Percentiles rank a stretch among this genome's conserved stretches.
Conservation (phyloP, 1,139 yeast species). For the Arxiozyma heterogenica region DNA sequence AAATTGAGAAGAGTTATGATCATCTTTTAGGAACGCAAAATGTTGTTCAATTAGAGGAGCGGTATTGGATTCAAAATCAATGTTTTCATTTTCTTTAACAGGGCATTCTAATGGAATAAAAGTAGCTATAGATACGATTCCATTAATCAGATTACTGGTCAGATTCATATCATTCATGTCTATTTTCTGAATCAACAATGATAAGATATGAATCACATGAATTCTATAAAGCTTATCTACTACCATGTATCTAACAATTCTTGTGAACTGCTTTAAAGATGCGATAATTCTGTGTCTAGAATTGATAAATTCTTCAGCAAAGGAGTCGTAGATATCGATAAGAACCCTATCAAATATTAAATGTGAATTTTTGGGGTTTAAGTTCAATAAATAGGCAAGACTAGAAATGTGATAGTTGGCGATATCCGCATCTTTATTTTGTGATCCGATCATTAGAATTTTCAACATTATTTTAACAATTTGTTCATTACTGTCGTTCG, state of each 20-base stretch:
- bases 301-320: constrained; percentile 64
- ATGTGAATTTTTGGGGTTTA: constrained; percentile 41
- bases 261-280: constrained; percentile 61
- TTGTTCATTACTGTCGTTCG: background rate
- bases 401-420: constrained; percentile 53
- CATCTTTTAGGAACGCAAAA: constrained; percentile 40
- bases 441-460: constrained; percentile 59
- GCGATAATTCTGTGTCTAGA: constrained; percentile 76
- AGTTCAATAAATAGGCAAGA: constrained; percentile 54
- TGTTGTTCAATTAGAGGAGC: constrained; percentile 55
- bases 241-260: constrained; percentile 61
- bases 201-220: constrained; percentile 67
- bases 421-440: constrained; percentile 55
- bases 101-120: constrained; percentile 64
- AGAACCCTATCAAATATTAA: constrained; percentile 55
- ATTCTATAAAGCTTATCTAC: constrained; percentile 58
- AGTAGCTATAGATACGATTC: constrained; percentile 63
- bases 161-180: constrained; percentile 82
- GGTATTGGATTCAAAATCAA: constrained; percentile 50
- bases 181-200: constrained; percentile 71
- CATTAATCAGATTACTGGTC: constrained; percentile 60
- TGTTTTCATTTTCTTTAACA: constrained; percentile 28
- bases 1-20: constrained; percentile 19
- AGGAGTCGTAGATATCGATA: constrained; percentile 73
- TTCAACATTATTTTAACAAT: constrained; percentile 44